Evolutionary conservation across 1,284 basidiomycete genomes (phyloP).

Genomic region (Leccinum griseonigrum): DNA sequence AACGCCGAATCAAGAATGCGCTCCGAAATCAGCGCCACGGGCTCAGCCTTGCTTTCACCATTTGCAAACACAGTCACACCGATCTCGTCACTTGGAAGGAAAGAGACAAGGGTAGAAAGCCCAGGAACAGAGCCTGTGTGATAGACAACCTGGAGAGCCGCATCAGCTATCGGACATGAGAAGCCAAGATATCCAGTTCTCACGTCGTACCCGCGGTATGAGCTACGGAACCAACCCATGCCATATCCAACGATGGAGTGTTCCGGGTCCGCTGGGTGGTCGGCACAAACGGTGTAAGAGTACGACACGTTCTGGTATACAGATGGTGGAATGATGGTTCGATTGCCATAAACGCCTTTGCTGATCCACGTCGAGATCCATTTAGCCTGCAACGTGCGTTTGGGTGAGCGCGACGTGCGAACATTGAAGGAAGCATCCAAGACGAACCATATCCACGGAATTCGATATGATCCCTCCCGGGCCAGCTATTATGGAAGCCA

Average conservation of each 20-base stretch:
- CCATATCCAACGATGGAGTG: conserved; percentile 31
- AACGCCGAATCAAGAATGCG: conserved; percentile 21
- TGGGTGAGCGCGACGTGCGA: not conserved
- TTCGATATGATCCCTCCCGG: conserved; percentile 37
- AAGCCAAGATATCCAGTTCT: not conserved
- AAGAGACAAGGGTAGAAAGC: conserved; percentile 23
- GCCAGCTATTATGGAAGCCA: conserved; percentile 27
- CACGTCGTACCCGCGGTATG: conserved; percentile 37
- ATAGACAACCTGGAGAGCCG: conserved; percentile 20
- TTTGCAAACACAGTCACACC: conserved; percentile 34
- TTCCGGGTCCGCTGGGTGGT: conserved; percentile 4
- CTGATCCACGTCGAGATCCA: conserved; percentile 36
- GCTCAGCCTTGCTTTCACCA: conserved; percentile 15
- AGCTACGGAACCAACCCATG: conserved; percentile 34
- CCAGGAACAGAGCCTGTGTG: conserved; percentile 33
- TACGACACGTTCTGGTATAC: conserved; percentile 29
- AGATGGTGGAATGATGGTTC: conserved; percentile 27
- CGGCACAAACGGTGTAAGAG: conserved; percentile 21
- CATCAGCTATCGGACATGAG: not conserved
- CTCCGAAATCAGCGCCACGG: conserved; percentile 10
- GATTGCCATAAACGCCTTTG: conserved; percentile 25
- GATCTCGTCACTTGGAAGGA: conserved; percentile 31
- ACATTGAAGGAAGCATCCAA: not conserved
- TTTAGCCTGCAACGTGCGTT: conserved; percentile 22
- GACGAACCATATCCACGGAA: conserved; percentile 36